Conservation (phyloP, 371 early-diverging fungal genomes). For the Funneliformis caledonium region DNA sequence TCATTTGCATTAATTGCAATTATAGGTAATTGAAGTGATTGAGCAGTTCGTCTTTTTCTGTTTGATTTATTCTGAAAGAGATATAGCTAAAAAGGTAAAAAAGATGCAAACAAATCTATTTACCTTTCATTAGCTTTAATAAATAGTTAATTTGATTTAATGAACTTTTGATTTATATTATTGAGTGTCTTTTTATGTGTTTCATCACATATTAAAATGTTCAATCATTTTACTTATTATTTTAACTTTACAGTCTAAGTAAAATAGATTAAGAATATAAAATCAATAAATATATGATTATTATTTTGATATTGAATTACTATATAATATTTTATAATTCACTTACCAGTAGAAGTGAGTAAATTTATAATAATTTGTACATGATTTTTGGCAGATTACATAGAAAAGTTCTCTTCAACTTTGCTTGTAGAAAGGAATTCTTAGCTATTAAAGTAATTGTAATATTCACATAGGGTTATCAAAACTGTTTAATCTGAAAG, state of each 20-base stretch:
- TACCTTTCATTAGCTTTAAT: no score
- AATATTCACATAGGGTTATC: neutral
- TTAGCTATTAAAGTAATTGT: neutral
- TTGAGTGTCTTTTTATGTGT: no score
- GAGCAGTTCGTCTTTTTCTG: neutral
- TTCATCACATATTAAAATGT: no score
- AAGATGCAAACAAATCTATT: no score
- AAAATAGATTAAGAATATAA: no score
- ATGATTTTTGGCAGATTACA: neutral
- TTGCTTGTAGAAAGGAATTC: neutral
- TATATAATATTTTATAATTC: neutral
- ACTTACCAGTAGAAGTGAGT: neutral
- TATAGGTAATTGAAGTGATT: neutral
- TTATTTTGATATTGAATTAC: no score
- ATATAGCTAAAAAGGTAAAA: neutral
- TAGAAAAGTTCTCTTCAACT: slow-evolving; percentile 10
- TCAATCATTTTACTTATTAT: no score
- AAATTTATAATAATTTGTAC: slow-evolving; percentile 1
- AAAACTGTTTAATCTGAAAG: neutral
- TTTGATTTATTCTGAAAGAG: neutral
- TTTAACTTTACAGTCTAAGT: no score
- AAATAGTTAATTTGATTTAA: no score
- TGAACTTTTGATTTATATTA: no score
- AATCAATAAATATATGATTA: no score
- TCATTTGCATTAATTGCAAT: neutral